Evolutionary conservation across 345 rosid genomes (phyloP).

Genomic region (Durio zibethinus): DNA sequence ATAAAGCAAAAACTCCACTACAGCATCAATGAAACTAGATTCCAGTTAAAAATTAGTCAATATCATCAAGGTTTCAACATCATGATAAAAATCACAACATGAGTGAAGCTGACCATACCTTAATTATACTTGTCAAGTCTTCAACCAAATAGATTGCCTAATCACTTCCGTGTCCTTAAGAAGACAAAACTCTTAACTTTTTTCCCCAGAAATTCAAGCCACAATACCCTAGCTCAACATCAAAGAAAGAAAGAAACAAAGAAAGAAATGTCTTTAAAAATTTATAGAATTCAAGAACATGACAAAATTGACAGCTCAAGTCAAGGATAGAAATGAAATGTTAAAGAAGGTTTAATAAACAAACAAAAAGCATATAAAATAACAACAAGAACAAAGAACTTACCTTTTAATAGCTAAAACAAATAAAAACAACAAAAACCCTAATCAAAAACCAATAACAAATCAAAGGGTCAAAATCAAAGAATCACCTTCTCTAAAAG

Average conservation of each 20-base stretch:
- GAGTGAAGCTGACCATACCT: conserved; percentile 2
- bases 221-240: conserved; percentile 10
- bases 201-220: not conserved
- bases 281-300: not conserved
- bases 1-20: not conserved
- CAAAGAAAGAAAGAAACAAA: conserved; percentile 14
- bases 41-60: not conserved
- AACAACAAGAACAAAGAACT: conserved; percentile 7
- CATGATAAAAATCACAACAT: not conserved
- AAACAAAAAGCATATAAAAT: not conserved
- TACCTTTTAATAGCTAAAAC: conserved; percentile 11
- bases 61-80: not conserved
- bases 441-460: conserved; percentile 17
- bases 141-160: conserved; percentile 3
- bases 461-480: conserved; percentile 24
- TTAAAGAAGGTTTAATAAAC: not conserved
- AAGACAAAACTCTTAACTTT: not conserved
- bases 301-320: conserved; percentile 4
- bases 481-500: conserved; percentile 2
- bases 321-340: not conserved
- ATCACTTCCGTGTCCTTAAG: not conserved
- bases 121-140: conserved; percentile 7
- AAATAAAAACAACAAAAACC: conserved; percentile 26
- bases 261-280: not conserved
- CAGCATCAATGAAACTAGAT: not conserved